phyloP scores from a whole-genome alignment of 2,329 filamentous ascomycete genomes.

The Pestalotiopsis sp. region DNA sequence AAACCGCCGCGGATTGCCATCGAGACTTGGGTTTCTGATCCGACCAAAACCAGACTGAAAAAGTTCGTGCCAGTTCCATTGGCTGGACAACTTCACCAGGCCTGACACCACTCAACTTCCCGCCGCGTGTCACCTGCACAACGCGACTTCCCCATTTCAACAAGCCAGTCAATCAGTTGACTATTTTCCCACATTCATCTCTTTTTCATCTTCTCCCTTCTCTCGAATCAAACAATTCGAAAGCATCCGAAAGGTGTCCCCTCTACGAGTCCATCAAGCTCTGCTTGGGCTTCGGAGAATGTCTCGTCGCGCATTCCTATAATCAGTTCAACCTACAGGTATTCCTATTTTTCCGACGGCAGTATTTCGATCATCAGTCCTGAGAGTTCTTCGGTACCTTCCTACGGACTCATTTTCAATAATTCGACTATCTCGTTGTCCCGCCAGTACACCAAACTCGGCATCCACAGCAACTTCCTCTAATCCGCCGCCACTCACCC shows the following conservation, averaged over 20 bases:
- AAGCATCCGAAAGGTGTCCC: no score
- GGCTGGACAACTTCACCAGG: not conserved
- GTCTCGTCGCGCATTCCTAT: not conserved
- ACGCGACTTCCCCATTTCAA: conserved; percentile 3
- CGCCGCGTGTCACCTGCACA: conserved; percentile 2
- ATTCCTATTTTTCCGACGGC: not conserved
- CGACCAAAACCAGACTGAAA: not conserved
- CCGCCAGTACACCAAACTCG: not conserved
- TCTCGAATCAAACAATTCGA: not conserved
- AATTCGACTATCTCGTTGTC: no score
- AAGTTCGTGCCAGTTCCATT: not conserved
- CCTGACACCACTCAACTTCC: not conserved
- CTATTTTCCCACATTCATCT: not conserved
- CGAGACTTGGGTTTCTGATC: not conserved
- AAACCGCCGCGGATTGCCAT: no score
- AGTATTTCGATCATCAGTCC: not conserved
- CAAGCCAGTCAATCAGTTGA: not conserved
- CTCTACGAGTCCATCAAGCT: not conserved
- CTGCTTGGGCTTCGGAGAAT: not conserved
- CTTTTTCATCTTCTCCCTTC: not conserved
- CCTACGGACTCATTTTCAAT: no score
- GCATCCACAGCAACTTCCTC: not conserved
- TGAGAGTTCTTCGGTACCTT: no score
- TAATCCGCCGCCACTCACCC: not conserved
- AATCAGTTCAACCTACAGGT: not conserved